These are phyloP conservation scores for Tranzscheliella williamsii DNA, from an alignment of 1,284 basidiomycete species.

Conservation along the genomic window DNA sequence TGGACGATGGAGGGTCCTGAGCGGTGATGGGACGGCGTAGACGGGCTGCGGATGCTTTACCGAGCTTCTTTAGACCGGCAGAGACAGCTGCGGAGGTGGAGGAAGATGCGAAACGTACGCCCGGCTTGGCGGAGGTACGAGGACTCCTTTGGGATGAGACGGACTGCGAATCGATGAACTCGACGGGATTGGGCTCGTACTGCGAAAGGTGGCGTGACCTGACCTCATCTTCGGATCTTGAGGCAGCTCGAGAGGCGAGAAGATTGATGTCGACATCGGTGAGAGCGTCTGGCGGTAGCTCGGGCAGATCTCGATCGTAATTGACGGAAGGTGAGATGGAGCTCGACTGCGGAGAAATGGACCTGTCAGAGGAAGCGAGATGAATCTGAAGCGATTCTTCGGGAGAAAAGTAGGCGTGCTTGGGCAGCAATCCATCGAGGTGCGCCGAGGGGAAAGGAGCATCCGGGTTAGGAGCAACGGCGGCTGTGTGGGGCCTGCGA, in stretches of 20 bases:
- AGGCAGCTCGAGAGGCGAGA: slow-evolving; percentile 1
- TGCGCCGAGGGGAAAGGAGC: no score
- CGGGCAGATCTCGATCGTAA: slow-evolving; percentile 23
- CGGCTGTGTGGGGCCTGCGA: not conserved
- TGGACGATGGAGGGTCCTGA: no score
- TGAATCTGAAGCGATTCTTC: slow-evolving; percentile 14
- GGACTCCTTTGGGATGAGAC: no score
- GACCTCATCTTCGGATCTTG: slow-evolving; percentile 23
- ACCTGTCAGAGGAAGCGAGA: slow-evolving; percentile 11
- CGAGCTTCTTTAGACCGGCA: slow-evolving; percentile 41
- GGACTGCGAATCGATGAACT: not conserved
- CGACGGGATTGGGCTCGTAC: slow-evolving; percentile 1
- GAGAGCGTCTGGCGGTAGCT: slow-evolving; percentile 24
- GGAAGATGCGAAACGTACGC: slow-evolving; percentile 22
- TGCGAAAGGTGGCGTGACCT: slow-evolving; percentile 19
- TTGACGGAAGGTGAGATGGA: slow-evolving; percentile 22
- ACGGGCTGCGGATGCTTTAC: slow-evolving; percentile 37
- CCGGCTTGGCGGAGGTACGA: not conserved
- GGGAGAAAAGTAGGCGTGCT: slow-evolving; percentile 14
- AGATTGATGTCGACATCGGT: slow-evolving; percentile 8
- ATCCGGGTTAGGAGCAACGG: not conserved
- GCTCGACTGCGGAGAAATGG: slow-evolving; percentile 13
- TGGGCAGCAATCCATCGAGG: not conserved
- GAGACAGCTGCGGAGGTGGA: slow-evolving; percentile 34
- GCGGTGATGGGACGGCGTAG: slow-evolving; percentile 18